Conservation (phyloP, 1,284 basidiomycete genomes). For the Tilletia caries region DNA sequence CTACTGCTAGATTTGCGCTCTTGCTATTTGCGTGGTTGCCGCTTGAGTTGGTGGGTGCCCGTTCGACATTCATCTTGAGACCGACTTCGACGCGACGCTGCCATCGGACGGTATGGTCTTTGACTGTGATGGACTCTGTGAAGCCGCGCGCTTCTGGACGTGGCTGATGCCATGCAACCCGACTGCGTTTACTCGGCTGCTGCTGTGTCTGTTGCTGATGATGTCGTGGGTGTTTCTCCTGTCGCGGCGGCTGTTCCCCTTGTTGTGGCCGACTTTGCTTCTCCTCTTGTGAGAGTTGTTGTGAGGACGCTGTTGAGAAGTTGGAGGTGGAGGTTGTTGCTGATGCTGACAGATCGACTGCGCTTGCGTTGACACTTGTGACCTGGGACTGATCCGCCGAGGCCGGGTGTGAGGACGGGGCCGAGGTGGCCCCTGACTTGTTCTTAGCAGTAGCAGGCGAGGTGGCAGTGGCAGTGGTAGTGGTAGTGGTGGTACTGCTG, state of each 20-base stretch:
- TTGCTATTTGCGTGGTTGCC: too few species aligned
- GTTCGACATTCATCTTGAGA: conserved; percentile 37
- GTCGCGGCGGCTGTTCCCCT: too few species aligned
- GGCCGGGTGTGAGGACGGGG: neutral
- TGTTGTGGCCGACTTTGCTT: conserved; percentile 15
- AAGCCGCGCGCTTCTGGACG: conserved; percentile 35
- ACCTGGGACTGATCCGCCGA: neutral
- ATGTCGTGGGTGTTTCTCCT: neutral
- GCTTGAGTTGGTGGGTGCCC: neutral
- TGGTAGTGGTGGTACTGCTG: neutral
- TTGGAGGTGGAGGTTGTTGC: conserved; percentile 21
- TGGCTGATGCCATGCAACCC: neutral
- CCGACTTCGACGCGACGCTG: conserved; percentile 37
- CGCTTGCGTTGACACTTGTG: conserved; percentile 17
- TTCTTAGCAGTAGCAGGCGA: neutral
- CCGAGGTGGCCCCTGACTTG: neutral
- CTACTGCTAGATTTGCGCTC: neutral
- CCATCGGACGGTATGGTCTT: conserved; percentile 38
- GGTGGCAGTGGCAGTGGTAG: too few species aligned
- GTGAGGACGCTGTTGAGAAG: conserved; percentile 12
- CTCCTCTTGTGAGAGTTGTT: neutral
- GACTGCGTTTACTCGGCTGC: neutral
- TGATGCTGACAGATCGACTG: conserved; percentile 13
- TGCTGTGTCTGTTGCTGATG: neutral
- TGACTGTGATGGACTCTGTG: conserved; percentile 27